Evolutionary conservation across 768 basidiomycete species (phyloP).

Genomic region (Agrocybe pediades): DNA sequence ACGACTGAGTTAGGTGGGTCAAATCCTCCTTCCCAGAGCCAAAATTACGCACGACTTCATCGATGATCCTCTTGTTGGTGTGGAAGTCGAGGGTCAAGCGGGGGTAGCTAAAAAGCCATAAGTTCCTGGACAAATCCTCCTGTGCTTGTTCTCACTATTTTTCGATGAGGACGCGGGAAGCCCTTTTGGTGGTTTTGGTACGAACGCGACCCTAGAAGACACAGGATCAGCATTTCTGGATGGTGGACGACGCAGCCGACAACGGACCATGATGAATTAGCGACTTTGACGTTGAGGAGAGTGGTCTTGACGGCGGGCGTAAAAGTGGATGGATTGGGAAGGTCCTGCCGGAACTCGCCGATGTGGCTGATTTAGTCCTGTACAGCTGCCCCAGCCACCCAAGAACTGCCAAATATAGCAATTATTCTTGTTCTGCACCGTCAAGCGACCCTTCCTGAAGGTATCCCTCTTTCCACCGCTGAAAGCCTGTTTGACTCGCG

Average conservation of each 20-base stretch:
- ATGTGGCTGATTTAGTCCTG: constrained; percentile 42
- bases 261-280: constrained; percentile 53
- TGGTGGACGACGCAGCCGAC: not conserved
- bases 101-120: constrained; percentile 71
- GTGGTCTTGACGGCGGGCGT: constrained; percentile 21
- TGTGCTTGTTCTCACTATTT: constrained; percentile 75
- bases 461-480: constrained; percentile 29
- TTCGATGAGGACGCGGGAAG: constrained; percentile 98
- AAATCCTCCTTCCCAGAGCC: not conserved
- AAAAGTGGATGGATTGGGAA: constrained; percentile 9
- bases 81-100: constrained; percentile 99
- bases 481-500: constrained; percentile 74
- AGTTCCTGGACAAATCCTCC: not conserved
- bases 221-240: constrained; percentile 17
- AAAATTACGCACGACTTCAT: constrained; percentile 76
- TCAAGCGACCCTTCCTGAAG: constrained; percentile 35
- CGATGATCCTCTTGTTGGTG: constrained; percentile 99
- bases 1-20: not conserved
- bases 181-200: constrained; percentile 99
- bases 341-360: constrained; percentile 33
- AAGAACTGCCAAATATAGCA: constrained; percentile 22
- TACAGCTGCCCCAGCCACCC: constrained; percentile 32
- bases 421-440: not conserved
- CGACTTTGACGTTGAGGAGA: constrained; percentile 24
- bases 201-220: constrained; percentile 89